Evolutionary conservation across 371 early-diverging fungal genomes (phyloP).

Genomic region (Mucor velutinosus): DNA sequence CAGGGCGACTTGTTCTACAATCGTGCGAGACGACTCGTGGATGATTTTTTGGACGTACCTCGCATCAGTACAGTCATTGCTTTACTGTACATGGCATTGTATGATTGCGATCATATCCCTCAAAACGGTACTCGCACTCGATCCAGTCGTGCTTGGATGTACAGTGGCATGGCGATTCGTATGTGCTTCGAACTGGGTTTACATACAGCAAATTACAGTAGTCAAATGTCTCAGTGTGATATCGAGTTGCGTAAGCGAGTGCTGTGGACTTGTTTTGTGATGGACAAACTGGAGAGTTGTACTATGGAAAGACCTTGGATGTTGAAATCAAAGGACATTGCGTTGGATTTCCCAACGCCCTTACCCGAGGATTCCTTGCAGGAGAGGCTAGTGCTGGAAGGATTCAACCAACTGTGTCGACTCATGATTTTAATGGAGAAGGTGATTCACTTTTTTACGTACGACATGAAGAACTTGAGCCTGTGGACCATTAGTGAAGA

Average conservation of each 20-base stretch:
- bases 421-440: slow-evolving; percentile 47
- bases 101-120: slow-evolving; percentile 28
- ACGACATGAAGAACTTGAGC: slow-evolving; percentile 28
- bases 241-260: slow-evolving; percentile 51
- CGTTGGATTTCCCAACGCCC: slow-evolving; percentile 39
- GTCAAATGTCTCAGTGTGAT: slow-evolving; percentile 50
- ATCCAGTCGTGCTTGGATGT: slow-evolving; percentile 47
- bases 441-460: slow-evolving; percentile 40
- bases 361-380: slow-evolving; percentile 44
- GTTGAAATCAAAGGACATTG: slow-evolving; percentile 40
- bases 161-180: slow-evolving; percentile 43
- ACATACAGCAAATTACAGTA: slow-evolving; percentile 43
- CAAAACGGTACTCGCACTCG: slow-evolving; percentile 9
- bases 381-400: slow-evolving; percentile 40
- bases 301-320: slow-evolving; percentile 47
- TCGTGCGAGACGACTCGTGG: slow-evolving; percentile 42
- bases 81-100: slow-evolving; percentile 44
- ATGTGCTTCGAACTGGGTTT: slow-evolving; percentile 48
- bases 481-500: slow-evolving; percentile 46
- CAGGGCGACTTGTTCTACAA: slow-evolving; percentile 42
- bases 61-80: slow-evolving; percentile 52
- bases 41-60: slow-evolving; percentile 51
- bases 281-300: slow-evolving; percentile 52
- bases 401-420: slow-evolving; percentile 41
- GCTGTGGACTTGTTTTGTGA: slow-evolving; percentile 52